Percentiles rank a stretch among this genome's conserved stretches.
phyloP scores from a whole-genome alignment of 345 rosid genomes.

The Eucalyptus camaldulensis region DNA sequence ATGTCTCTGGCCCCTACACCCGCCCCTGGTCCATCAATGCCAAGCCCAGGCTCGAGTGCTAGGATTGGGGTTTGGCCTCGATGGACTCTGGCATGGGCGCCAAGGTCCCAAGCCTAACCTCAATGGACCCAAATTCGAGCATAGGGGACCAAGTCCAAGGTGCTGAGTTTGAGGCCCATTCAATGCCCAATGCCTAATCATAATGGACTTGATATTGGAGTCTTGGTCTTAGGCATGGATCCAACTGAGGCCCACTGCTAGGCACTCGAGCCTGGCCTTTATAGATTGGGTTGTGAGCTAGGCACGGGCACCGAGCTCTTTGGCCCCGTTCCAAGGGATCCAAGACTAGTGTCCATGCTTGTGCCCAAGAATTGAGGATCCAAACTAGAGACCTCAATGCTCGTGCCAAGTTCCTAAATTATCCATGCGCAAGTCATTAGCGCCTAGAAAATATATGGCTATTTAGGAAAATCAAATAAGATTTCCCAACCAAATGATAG shows the following conservation, averaged over 20 bases:
- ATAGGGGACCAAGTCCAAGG: too few species aligned
- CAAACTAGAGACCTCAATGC: background rate
- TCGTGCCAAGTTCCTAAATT: background rate
- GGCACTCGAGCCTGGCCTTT: background rate
- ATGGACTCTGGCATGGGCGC: background rate
- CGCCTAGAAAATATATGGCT: accelerated
- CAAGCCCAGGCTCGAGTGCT: accelerated
- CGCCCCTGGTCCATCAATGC: background rate
- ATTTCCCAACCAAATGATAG: background rate
- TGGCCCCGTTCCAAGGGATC: background rate
- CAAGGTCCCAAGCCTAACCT: background rate
- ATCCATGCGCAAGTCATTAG: background rate
- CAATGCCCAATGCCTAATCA: too few species aligned
- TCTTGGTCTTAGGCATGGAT: too few species aligned
- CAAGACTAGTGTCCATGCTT: too few species aligned
- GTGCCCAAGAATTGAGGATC: background rate
- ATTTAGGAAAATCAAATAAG: background rate
- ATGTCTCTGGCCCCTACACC: background rate
- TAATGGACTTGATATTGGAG: too few species aligned
- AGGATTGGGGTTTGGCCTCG: background rate
- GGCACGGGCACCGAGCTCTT: background rate
- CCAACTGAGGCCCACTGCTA: too few species aligned
- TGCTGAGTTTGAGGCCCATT: too few species aligned
- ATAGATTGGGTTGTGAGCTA: background rate
- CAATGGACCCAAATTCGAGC: background rate